Evolutionary conservation across 352 stramenopile species (phyloP).

Genomic region (Phytophthora boehmeriae): DNA sequence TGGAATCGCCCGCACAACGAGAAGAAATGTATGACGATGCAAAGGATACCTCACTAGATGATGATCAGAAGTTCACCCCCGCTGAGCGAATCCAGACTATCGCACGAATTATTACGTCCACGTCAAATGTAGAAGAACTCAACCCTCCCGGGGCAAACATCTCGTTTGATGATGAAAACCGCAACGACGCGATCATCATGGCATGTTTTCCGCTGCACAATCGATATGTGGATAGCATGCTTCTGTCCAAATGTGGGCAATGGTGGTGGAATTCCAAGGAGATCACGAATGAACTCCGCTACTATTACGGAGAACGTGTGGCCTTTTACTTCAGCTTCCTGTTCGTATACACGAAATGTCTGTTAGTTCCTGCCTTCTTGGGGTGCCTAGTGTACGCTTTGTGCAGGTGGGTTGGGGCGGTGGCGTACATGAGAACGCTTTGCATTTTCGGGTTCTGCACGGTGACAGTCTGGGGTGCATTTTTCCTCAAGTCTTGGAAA

Average conservation of each 20-base stretch:
- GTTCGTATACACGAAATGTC: conserved; percentile 85
- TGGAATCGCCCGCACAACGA: conserved; percentile 29
- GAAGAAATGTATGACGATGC: conserved; percentile 24
- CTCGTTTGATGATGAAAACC: conserved; percentile 79
- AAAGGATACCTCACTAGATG: conserved; percentile 37
- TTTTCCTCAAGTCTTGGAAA: conserved; percentile 78
- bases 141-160: conserved; percentile 83
- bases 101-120: conserved; percentile 86
- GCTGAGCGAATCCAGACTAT: conserved; percentile 87
- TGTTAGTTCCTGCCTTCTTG: conserved; percentile 62
- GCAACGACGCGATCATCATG: conserved; percentile 73
- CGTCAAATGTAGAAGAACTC: conserved; percentile 65
- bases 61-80: conserved; percentile 81
- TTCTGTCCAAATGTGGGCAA: conserved; percentile 69
- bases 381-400: conserved; percentile 73
- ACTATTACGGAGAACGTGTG: conserved; percentile 84
- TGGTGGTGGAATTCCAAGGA: conserved; percentile 84
- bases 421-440: conserved; percentile 81
- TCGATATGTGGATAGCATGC: conserved; percentile 68
- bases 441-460: conserved; percentile 84
- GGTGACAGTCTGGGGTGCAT: conserved; percentile 77
- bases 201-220: conserved; percentile 89
- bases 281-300: conserved; percentile 86
- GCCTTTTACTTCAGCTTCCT: conserved; percentile 89
- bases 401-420: conserved; percentile 66